These are phyloP conservation scores for Dactylellina haptotyla DNA, from an alignment of 2,329 filamentous ascomycete genomes.

Conservation along the genomic window DNA sequence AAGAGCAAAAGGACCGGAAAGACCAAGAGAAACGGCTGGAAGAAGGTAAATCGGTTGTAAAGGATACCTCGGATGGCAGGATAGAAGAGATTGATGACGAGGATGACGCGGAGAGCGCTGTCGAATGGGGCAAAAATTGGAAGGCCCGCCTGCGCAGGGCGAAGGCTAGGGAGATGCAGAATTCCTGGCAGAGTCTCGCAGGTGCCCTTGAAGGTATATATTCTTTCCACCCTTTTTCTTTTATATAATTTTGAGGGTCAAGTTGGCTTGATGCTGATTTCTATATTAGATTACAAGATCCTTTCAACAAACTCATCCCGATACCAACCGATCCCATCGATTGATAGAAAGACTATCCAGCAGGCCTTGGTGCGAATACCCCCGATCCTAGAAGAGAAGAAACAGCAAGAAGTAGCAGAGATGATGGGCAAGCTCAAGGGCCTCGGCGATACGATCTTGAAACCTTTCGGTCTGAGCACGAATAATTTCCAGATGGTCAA, in stretches of 20 bases:
- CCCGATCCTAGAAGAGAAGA: conserved; percentile 76
- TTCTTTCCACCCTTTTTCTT: not conserved
- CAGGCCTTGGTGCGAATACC: conserved; percentile 66
- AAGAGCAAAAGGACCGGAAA: conserved; percentile 30
- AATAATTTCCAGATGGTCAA: conserved; percentile 95
- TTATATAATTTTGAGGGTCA: not conserved
- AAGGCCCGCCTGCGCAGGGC: conserved; percentile 49
- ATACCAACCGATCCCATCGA: conserved; percentile 42
- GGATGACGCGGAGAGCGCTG: conserved; percentile 5
- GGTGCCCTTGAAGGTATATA: conserved; percentile 44
- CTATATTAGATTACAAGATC: conserved; percentile 41
- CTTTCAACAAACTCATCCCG: conserved; percentile 11
- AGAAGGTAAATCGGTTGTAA: conserved; percentile 7
- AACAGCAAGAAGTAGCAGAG: conserved; percentile 87
- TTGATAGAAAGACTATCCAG: conserved; percentile 38
- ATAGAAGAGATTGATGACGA: conserved; percentile 51
- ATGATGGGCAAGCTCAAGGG: conserved; percentile 98
- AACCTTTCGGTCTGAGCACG: conserved; percentile 91
- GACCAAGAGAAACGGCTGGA: conserved; percentile 20
- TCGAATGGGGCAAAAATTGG: conserved; percentile 53
- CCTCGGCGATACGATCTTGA: conserved; percentile 88
- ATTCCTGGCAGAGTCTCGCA: conserved; percentile 43
- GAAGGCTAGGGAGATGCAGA: conserved; percentile 53
- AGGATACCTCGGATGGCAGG: conserved; percentile 31
- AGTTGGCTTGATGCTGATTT: not conserved